These are phyloP conservation scores for Blastobotrys capitulatus DNA, from an alignment of 1,139 yeast species.

Conservation along the genomic window DNA sequence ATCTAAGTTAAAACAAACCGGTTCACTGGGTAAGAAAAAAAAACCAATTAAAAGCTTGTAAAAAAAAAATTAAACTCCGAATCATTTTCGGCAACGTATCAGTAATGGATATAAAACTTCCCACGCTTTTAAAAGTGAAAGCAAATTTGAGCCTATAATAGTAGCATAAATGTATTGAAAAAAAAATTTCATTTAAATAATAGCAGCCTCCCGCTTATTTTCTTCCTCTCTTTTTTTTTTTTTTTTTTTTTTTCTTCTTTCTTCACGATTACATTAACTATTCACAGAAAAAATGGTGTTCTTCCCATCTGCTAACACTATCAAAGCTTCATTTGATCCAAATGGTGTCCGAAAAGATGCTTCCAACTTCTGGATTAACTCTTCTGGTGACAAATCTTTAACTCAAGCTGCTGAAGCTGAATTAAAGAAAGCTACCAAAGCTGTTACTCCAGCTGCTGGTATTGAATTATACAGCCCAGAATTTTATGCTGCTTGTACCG, in stretches of 20 bases:
- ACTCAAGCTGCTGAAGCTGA: constrained; percentile 28
- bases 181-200: too few species aligned
- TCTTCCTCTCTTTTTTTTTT: neutral
- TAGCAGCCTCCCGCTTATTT: neutral
- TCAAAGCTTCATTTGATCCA: constrained; percentile 37
- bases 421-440: constrained; percentile 14
- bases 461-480: constrained; percentile 60
- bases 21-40: too few species aligned
- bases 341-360: constrained; percentile 28
- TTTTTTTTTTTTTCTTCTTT: neutral
- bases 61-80: too few species aligned
- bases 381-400: constrained; percentile 27
- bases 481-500: constrained; percentile 76
- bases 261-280: neutral
- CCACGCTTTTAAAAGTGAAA: too few species aligned
- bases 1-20: too few species aligned
- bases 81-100: too few species aligned
- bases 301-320: constrained; percentile 36
- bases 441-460: constrained; percentile 23
- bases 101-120: too few species aligned
- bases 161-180: too few species aligned
- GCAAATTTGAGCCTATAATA: too few species aligned
- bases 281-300: constrained; percentile 29
- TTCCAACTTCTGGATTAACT: constrained; percentile 31
- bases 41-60: too few species aligned